Conservation (phyloP, 2,329 filamentous ascomycete species). For the Neoscytalidium dimidiatum region DNA sequence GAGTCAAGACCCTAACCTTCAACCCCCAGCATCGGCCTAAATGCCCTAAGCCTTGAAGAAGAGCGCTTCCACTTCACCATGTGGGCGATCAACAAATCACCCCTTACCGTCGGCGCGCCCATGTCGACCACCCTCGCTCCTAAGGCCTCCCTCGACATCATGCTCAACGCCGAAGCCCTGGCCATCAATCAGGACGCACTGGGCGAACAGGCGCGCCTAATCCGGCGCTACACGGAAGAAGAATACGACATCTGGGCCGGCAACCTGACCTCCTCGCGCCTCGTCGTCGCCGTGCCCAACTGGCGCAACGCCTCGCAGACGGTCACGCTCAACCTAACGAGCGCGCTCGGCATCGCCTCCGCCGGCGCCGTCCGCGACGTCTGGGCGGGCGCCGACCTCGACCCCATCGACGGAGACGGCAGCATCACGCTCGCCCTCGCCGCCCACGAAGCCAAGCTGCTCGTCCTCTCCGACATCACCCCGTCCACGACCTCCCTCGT, state of each 20-base stretch:
- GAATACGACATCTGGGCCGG: constrained; percentile 42
- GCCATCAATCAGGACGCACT: constrained; percentile 60
- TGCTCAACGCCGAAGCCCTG: constrained; percentile 57
- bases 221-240: constrained; percentile 42
- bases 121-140: constrained; percentile 14
- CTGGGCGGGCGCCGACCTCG: constrained; percentile 25
- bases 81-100: constrained; percentile 50
- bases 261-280: constrained; percentile 35
- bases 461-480: constrained; percentile 37
- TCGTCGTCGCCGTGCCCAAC: constrained; percentile 41
- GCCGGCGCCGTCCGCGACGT: constrained; percentile 28
- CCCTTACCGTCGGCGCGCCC: constrained; percentile 44
- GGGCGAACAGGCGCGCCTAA: constrained; percentile 53
- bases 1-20: neutral
- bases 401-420: constrained; percentile 6
- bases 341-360: constrained; percentile 24
- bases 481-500: constrained; percentile 20
- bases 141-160: constrained; percentile 23
- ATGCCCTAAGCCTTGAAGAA: constrained; percentile 29
- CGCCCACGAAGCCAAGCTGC: constrained; percentile 34
- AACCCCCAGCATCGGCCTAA: constrained; percentile 4
- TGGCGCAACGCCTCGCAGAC: constrained; percentile 37
- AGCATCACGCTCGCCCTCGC: neutral
- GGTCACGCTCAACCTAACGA: constrained; percentile 33
- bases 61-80: constrained; percentile 49